Evolutionary conservation across 176 grass and related monocot species (phyloP).

Genomic region (maize (Zea mays)): DNA sequence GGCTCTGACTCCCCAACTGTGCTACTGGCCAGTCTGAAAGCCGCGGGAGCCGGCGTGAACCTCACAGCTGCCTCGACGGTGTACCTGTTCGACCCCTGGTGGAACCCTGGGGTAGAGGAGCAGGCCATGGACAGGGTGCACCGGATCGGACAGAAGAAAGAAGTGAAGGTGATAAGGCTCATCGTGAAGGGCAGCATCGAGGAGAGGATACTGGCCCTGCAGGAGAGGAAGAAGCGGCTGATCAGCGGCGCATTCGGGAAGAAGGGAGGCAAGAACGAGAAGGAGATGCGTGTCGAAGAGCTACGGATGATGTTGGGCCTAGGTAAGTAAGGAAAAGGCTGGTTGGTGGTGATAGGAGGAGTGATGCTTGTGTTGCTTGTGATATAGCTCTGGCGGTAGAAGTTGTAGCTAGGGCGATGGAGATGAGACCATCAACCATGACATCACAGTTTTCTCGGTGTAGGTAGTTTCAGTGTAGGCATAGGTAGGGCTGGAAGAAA

Average conservation of each 20-base stretch:
- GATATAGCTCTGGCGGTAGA: neutral
- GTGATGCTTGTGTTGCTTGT: neutral
- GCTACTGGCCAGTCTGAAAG: slow-evolving; percentile 81
- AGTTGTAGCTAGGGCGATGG: neutral
- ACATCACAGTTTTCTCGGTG: neutral
- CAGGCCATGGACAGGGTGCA: slow-evolving; percentile 97
- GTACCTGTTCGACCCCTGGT: slow-evolving; percentile 91
- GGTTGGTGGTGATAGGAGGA: neutral
- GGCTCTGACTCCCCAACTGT: slow-evolving; percentile 61
- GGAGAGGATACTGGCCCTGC: slow-evolving; percentile 76
- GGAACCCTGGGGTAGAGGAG: slow-evolving; percentile 89
- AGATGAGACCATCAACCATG: neutral
- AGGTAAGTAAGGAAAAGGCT: neutral
- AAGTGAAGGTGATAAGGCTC: slow-evolving; percentile 76
- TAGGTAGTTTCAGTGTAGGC: slow-evolving; percentile 1
- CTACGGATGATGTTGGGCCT: slow-evolving; percentile 74
- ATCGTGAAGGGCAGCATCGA: slow-evolving; percentile 79
- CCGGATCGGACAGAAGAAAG: slow-evolving; percentile 77
- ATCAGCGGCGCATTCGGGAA: slow-evolving; percentile 63
- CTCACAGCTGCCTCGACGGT: slow-evolving; percentile 82
- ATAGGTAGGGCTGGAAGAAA: neutral
- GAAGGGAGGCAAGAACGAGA: slow-evolving; percentile 48
- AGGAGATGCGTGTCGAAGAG: slow-evolving; percentile 78
- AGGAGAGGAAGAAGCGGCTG: slow-evolving; percentile 75
- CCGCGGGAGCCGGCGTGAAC: slow-evolving; percentile 73